Base-by-base conservation (phyloP, 2,329 filamentous ascomycete species). In the Hymenoscyphus fraxineus region DNA sequence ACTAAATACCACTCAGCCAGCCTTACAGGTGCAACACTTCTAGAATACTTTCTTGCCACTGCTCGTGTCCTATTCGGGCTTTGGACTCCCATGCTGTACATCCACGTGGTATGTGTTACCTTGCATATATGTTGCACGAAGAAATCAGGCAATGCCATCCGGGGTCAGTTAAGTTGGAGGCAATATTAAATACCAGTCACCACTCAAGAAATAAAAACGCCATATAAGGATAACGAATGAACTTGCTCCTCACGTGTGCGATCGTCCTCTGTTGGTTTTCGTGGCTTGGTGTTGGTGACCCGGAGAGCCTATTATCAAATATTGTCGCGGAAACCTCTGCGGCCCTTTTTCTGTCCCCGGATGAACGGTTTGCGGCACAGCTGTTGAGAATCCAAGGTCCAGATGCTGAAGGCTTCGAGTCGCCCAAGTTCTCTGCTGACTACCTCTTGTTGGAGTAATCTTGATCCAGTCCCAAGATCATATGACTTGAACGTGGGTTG, bases 251-350 rank as follows among this genome's bases (percentile, higher is more conserved):
- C 47, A 54, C 47, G 47, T 54, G 47, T 54, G 10, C 19, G 47
- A 54, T 54, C 10, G 47, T 54, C 47, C 19, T 54, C 19, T 54
- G 47, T 54, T 27, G 10, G 47, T 6, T 54, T 54, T 54, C 9
- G 13, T 54, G 19, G 47, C 12, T 54, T 54, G 19, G 19, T 27
- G 19, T 54, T 54, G 47, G 47, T 27, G 47, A 54, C 27, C 47
- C 47, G 47, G 19, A 27, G 47, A 54, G 47, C n/a, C 47, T 54
- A 54, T 54, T 27, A 54, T 54, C 47, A 54, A 51, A 54, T 54
- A 27, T 27, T 13, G 19, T 27, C 19, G 47, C 44, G 44, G 44
- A 19, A 19, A 16, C 41, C n/a, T 47, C 19, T 47, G 9, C 41
- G 41, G 41, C n/a, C 44, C 44, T 51, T 22, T 51, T 51, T 51